These are phyloP conservation scores for Davidsoniella virescens DNA, from an alignment of 2,329 filamentous ascomycete species.

Conservation along the genomic window DNA sequence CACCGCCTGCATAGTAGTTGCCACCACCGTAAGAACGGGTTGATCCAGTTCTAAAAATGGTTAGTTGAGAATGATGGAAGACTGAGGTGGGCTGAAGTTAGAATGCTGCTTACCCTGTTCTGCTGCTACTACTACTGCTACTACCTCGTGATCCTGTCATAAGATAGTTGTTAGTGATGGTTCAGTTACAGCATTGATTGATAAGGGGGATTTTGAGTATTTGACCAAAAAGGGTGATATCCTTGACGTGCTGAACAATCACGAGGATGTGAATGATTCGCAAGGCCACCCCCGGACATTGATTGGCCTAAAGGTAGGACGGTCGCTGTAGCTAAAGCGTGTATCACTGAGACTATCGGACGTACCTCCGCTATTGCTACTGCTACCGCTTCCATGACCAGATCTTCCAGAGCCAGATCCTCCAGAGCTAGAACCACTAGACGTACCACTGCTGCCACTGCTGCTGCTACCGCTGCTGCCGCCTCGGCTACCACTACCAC, in stretches of 20 bases:
- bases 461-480: conserved; percentile 18
- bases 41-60: conserved; percentile 35
- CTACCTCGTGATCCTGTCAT: conserved; percentile 4
- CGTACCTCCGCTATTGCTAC: not conserved
- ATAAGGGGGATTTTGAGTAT: not conserved
- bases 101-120: conserved; percentile 4
- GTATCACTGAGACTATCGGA: not conserved
- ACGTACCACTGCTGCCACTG: not conserved
- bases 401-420: not conserved
- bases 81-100: conserved; percentile 1
- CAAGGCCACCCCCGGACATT: no score
- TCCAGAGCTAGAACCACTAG: not conserved
- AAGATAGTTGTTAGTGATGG: no score
- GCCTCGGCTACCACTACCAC: conserved; percentile 34
- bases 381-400: not conserved
- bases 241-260: no score
- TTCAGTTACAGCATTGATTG: no score
- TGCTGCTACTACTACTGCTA: not conserved
- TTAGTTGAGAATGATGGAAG: conserved; percentile 8
- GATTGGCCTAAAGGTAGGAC: not conserved
- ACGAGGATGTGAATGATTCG: no score
- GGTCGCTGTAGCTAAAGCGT: not conserved
- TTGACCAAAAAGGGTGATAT: no score
- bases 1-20: conserved; percentile 50
- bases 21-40: conserved; percentile 44